phyloP scores from a whole-genome alignment of 2,329 filamentous ascomycete species.

The Emergomyces orientalis region DNA sequence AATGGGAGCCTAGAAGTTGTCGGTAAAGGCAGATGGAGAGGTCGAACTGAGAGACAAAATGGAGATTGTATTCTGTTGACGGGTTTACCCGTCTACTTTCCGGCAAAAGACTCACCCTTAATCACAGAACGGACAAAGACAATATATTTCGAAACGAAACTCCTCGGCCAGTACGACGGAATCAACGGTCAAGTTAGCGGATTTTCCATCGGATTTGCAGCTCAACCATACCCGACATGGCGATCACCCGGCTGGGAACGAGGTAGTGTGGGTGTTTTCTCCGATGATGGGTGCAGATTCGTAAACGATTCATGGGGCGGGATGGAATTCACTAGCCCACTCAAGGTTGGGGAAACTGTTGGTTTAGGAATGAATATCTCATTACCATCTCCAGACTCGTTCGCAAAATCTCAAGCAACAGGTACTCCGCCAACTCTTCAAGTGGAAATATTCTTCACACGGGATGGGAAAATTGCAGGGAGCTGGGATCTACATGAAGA shows the following conservation, averaged over 20 bases:
- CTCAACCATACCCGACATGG: constrained; percentile 54
- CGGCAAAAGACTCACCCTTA: constrained; percentile 42
- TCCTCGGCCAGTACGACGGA: constrained; percentile 36
- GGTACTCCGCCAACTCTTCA: constrained; percentile 24
- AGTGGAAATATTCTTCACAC: constrained; percentile 51
- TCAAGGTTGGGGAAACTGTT: constrained; percentile 46
- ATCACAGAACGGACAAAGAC: constrained; percentile 39
- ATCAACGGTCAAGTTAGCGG: constrained; percentile 38
- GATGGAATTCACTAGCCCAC: constrained; percentile 46
- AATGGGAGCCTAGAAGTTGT: constrained; percentile 29
- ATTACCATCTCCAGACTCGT: constrained; percentile 30
- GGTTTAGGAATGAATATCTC: constrained; percentile 51
- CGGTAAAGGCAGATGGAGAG: constrained; percentile 37
- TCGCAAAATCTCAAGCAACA: constrained; percentile 21
- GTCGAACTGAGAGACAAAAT: constrained; percentile 35
- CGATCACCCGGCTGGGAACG: constrained; percentile 56
- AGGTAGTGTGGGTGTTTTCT: constrained; percentile 51
- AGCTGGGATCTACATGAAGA: constrained; percentile 55
- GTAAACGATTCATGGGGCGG: constrained; percentile 55
- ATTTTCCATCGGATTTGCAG: constrained; percentile 51
- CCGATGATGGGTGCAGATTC: constrained; percentile 54
- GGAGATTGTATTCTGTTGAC: constrained; percentile 46
- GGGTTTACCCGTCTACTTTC: constrained; percentile 49
- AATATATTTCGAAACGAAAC: constrained; percentile 52
- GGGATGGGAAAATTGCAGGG: constrained; percentile 44